Conservation (phyloP, 805 yeast species). For the Suhomyces tanzawaensis region DNA sequence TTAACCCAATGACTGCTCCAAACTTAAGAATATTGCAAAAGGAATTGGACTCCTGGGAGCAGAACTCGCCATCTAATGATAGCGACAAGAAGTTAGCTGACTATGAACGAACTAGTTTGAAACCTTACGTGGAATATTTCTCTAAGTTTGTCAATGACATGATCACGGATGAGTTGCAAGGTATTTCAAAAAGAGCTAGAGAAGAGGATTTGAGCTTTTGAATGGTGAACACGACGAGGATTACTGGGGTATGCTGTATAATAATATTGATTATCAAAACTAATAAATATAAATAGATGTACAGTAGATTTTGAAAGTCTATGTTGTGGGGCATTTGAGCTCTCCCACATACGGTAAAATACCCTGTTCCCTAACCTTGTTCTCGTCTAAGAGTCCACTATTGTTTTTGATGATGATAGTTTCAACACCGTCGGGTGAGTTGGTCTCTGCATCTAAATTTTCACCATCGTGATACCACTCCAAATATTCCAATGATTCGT, state of each 20-base stretch:
- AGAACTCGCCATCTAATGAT: slow-evolving; percentile 23
- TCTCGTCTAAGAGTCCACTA: slow-evolving; percentile 34
- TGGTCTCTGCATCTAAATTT: slow-evolving; percentile 1
- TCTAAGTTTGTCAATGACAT: slow-evolving; percentile 58
- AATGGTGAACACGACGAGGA: not conserved
- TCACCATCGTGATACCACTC: slow-evolving; percentile 61
- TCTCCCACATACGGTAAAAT: slow-evolving; percentile 8
- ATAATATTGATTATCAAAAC: no score
- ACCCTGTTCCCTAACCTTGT: slow-evolving; percentile 10
- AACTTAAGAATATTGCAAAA: slow-evolving; percentile 60
- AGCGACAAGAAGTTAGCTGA: slow-evolving; percentile 31
- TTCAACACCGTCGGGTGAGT: slow-evolving; percentile 16
- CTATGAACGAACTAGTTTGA: slow-evolving; percentile 65
- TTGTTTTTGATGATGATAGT: slow-evolving; percentile 37
- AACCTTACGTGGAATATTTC: slow-evolving; percentile 68
- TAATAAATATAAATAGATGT: not conserved
- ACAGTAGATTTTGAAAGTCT: no score
- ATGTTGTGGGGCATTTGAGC: slow-evolving; percentile 15
- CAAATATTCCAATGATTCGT: slow-evolving; percentile 51
- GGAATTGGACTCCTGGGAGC: slow-evolving; percentile 57
- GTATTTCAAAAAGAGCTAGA: slow-evolving; percentile 31
- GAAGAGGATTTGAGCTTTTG: slow-evolving; percentile 36
- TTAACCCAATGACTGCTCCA: slow-evolving; percentile 81
- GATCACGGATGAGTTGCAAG: slow-evolving; percentile 51
- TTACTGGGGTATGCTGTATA: not conserved